Base-by-base conservation (phyloP, 495 filamentous ascomycete species). In the Tuber magnatum region DNA sequence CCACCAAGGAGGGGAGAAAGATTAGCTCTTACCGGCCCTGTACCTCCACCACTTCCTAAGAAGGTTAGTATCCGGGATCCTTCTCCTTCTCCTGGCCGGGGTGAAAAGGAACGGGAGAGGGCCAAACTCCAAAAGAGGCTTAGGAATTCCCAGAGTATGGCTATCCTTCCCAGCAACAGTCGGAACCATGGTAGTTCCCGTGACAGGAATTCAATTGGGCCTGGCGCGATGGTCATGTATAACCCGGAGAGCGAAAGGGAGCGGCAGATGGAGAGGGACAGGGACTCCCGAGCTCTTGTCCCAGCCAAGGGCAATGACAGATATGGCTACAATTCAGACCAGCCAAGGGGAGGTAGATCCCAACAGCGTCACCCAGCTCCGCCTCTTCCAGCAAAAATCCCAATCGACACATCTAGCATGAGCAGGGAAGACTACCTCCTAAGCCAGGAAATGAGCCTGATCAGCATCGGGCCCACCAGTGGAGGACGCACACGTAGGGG, bases 401-500 rank as follows among this genome's bases (percentile, higher is more conserved):
- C 80, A 39, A 35, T 81, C 35, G 72, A 76, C n/a, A 73, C 69
- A 44, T 74, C 73, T 9, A 71, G 77, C 22, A 44, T 80, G 24
- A 78, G 75, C 22, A 80, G 78, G 48, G 81, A 82, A 68, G 80
- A 80, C 43, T 80, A 75, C 43, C 71, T 80, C 51, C 70, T 82
- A 39, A 82, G 81, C 44, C 81, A 82, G 69, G 81, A 82, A 76
- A 79, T 82, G 78, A 82, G 81, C 46, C 71, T 80, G 72, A 82
- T 82, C 16, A 82, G 77, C 65, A 82, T 82, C 48, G 81, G 81
- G 43, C 75, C 78, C 46, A 69, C 69, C 16, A 68, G 39, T 69
- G 73, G 74, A 12, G 81, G 78, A 24, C 42, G 80, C 22, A 73
- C 71, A 35, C 75, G 79, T 41, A 81, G 75, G 46, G 73, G 80